phyloP scores from a whole-genome alignment of 2,329 filamentous ascomycete genomes.

The Xylogone sp. region DNA sequence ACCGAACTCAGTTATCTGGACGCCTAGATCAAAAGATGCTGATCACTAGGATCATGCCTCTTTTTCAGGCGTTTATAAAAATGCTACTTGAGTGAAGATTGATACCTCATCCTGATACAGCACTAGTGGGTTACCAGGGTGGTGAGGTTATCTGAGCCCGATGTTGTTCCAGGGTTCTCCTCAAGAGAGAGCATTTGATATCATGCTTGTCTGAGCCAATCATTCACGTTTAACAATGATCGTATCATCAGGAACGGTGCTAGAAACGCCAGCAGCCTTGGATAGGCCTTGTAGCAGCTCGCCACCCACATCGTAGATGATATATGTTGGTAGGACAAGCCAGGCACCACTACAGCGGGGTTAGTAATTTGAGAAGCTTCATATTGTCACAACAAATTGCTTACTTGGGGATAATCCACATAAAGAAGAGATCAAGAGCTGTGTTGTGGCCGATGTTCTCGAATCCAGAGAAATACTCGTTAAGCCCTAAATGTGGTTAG shows the following conservation, averaged over 20 bases:
- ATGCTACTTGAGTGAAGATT: too few species aligned
- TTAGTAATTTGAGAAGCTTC: conserved; percentile 12
- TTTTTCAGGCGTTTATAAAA: too few species aligned
- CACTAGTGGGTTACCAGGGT: too few species aligned
- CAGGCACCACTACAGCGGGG: conserved; percentile 51
- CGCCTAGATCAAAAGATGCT: too few species aligned
- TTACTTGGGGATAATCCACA: conserved; percentile 67
- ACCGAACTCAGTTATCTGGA: too few species aligned
- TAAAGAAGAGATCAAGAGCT: conserved; percentile 43
- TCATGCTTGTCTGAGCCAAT: neutral
- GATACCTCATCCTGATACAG: too few species aligned
- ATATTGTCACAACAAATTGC: conserved; percentile 20
- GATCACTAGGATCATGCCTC: too few species aligned
- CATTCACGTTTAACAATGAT: conserved; percentile 19
- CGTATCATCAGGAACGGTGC: conserved; percentile 16
- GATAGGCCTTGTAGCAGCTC: conserved; percentile 60
- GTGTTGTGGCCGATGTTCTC: conserved; percentile 61
- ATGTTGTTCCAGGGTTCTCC: neutral
- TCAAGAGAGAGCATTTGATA: neutral
- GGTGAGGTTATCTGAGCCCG: too few species aligned
- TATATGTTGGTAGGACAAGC: conserved; percentile 60
- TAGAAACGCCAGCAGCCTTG: conserved; percentile 31
- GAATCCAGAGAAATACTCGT: conserved; percentile 58
- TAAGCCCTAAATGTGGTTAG: conserved; percentile 41
- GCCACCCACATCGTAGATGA: conserved; percentile 53